Evolutionary conservation across 2,329 filamentous ascomycete genomes (phyloP), one percentile per base, ranked within the genome.

Genomic region (Aaosphaeria pasadenensis): DNA sequence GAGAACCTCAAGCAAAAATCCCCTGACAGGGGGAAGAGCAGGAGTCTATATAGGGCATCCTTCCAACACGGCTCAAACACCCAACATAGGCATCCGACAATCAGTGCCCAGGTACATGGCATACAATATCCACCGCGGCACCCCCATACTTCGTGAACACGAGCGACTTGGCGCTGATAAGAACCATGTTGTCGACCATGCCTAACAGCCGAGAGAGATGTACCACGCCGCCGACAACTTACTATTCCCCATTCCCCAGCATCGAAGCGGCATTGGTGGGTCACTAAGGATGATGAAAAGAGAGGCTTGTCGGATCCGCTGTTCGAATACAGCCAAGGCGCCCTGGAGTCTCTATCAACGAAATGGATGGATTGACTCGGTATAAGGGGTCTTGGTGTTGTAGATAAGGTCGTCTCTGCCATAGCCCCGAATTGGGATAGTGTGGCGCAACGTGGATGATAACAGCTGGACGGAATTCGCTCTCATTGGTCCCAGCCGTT

Each of bases 161-260:
- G 35, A 47, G 54, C 49, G 46, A 29, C 63, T 66, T 65, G 62
- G 63, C 62, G 61, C 56, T 60, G 63, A 66, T 66, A 66, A 66
- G 63, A 24, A 24, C 17, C 17, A 24, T 24, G 17, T 24, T 24
- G 17, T 24, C 17, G 3, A 24, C 17, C 17, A 24, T 24, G 17
- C 17, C 17, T 24, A 24, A 24, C 17, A 24, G 17, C 17, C 17
- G 17, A 24, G 17, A 24, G 41, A 47, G 38, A n/a, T 39, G 38
- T 31, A 29, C 47, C 44, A 39, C 36, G 39, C 38, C 48, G 32
- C 32, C 44, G 47, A 50, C 53, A 51, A 48, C 50, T 47, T 43
- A 29, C 45, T 43, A 11, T 24, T 46, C 47, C 46, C 46, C 51
- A 49, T 52, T 45, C 50, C 48, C 50, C 41, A 49, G 45, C 39